phyloP scores from a whole-genome alignment of 2,329 filamentous ascomycete genomes.

The Gnomoniopsis smithogilvyi region DNA sequence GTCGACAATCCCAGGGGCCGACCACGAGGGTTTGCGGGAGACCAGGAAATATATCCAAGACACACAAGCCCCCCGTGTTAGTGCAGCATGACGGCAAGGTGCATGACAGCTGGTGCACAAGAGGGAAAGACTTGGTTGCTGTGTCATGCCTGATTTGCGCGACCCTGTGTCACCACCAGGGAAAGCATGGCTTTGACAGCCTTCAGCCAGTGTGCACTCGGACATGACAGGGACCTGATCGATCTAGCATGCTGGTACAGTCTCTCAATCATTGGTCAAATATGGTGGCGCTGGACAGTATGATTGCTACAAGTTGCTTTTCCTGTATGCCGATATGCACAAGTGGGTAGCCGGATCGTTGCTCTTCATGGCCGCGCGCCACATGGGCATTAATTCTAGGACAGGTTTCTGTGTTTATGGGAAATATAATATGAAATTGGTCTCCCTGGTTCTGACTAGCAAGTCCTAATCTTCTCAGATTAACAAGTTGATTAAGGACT shows the following conservation, averaged over 20 bases:
- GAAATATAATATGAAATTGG: too few relatives aligned
- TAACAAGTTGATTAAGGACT: too few relatives aligned
- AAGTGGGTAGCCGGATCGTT: not conserved
- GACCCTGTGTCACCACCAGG: not conserved
- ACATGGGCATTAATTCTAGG: too few relatives aligned
- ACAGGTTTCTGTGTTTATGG: too few relatives aligned
- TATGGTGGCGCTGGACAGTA: not conserved
- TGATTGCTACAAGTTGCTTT: not conserved
- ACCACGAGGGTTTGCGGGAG: not conserved
- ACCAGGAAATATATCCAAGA: conserved; percentile 17
- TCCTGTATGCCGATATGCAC: not conserved
- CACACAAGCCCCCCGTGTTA: conserved; percentile 1
- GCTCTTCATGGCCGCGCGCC: not conserved
- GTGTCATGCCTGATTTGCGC: conserved; percentile 10
- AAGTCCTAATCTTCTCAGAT: too few relatives aligned
- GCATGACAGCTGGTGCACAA: not conserved
- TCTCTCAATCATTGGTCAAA: not conserved
- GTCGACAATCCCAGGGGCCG: not conserved
- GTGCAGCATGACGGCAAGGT: not conserved
- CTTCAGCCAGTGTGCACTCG: too few relatives aligned
- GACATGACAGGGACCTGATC: too few relatives aligned
- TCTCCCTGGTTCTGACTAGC: too few relatives aligned
- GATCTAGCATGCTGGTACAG: not conserved
- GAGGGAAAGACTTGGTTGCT: not conserved
- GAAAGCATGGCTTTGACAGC: not conserved